Evolutionary conservation across 305 asterid species (phyloP).

Genomic region (Fraxinus sp.): DNA sequence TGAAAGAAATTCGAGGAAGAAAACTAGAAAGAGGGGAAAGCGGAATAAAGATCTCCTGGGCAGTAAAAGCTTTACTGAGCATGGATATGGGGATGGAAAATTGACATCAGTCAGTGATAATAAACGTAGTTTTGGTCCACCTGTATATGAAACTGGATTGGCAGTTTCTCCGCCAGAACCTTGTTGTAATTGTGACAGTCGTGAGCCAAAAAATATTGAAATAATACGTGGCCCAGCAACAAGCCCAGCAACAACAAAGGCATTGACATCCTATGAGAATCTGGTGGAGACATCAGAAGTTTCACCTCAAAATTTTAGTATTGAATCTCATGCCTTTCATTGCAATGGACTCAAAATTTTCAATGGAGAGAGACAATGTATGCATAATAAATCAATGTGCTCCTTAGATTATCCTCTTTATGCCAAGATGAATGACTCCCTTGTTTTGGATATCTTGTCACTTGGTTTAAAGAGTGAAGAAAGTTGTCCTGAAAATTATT

Average conservation of each 20-base stretch:
- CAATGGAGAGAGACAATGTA: background rate
- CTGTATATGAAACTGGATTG: background rate
- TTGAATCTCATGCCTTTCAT: background rate
- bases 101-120: constrained; percentile 1
- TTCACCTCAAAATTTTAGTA: background rate
- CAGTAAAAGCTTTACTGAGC: constrained; percentile 17
- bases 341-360: background rate
- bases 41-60: constrained; percentile 15
- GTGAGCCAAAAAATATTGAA: background rate
- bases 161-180: background rate
- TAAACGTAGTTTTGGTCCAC: background rate
- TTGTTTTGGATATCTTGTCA: constrained; percentile 11
- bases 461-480: constrained; percentile 18
- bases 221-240: background rate
- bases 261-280: background rate
- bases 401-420: constrained; percentile 8
- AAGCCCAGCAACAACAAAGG: background rate
- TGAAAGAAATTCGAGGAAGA: constrained; percentile 19
- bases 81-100: constrained; percentile 11
- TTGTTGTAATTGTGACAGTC: background rate
- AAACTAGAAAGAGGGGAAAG: constrained; percentile 26
- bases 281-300: background rate
- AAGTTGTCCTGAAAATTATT: background rate
- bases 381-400: background rate
- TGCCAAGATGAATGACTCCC: constrained; percentile 14